A percentile compares a stretch with the other conserved stretches of the same genome.
Conservation (phyloP, 2,329 filamentous ascomycete genomes). For the Didymella sp. region DNA sequence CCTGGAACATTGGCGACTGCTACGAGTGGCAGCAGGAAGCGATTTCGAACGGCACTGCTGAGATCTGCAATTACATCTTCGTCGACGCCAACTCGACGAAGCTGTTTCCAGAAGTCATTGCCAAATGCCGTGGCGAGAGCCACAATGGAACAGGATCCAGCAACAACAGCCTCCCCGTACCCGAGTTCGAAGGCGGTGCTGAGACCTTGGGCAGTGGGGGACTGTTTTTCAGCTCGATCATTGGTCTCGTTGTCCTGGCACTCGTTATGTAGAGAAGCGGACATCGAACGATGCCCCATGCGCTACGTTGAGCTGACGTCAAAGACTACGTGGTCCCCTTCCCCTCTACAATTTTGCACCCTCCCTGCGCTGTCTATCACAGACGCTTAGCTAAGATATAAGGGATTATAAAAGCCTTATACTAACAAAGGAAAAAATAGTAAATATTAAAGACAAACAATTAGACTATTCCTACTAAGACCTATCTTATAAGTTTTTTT, state of each 20-base stretch:
- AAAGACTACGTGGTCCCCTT: too few species aligned
- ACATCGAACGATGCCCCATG: neutral
- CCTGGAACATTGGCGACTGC: slow-evolving; percentile 24
- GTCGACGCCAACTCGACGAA: slow-evolving; percentile 29
- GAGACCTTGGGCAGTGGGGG: neutral
- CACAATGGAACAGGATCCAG: slow-evolving; percentile 9
- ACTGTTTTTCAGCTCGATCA: neutral
- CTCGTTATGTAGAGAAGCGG: neutral
- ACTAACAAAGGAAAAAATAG: too few species aligned
- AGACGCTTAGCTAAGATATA: too few species aligned
- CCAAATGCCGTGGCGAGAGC: slow-evolving; percentile 15
- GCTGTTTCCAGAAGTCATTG: slow-evolving; percentile 29
- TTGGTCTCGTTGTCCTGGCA: neutral
- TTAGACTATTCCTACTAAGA: too few species aligned
- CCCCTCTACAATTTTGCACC: too few species aligned
- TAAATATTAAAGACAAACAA: too few species aligned
- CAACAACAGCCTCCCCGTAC: neutral
- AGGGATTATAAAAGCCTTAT: too few species aligned
- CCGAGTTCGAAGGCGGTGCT: slow-evolving; percentile 20
- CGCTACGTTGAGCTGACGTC: neutral
- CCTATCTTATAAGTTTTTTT: too few species aligned
- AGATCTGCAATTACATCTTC: slow-evolving; percentile 29
- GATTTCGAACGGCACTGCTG: slow-evolving; percentile 22
- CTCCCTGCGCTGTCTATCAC: too few species aligned
- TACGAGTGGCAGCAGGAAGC: slow-evolving; percentile 23